Base-by-base conservation (phyloP, 306 rosid genomes). In the Pyrus bretschneideri region DNA sequence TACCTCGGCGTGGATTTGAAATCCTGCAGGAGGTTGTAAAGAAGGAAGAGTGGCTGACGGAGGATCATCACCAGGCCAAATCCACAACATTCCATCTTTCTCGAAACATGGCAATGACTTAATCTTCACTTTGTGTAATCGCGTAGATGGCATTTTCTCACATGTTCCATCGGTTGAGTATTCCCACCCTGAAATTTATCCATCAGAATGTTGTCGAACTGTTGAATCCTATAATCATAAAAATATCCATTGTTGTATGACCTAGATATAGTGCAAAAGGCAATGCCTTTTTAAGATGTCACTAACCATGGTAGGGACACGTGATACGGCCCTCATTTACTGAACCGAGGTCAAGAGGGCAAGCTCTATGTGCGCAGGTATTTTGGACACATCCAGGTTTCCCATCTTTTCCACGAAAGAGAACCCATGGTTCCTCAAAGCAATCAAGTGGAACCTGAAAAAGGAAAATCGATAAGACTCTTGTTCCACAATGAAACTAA, bases 361-460 rank as follows among this genome's bases (percentile, higher is more conserved):
- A 96, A 21, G 99, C 98, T 83, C 99, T 83, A 75, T 96, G 99
- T 19, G 99, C 99, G 77, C 99, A 93, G 3, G 99, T 96, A 83
- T 96, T 96, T 84, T 82, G 93, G 4, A 93, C 97, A 57, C 99
- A 96, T 78, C 99, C 99, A 23, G 98, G 96, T 64, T 87, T 86
- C 58, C 99, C 94, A 60, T 93, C 96, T 88, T 91, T 89, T 67
- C 98, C 99, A 40, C 97, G 91, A 74, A 96, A 93, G 83, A 96
- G 73, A 80, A 96, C 98, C 99, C 99, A 93, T 12, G 91, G 93
- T 83, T 93, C 90, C 85, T 93, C 99, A 70, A 96, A 96, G 76
- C 93, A 89, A 72, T 93, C 98, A 72, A 96, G 85, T 44, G 98
- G 99, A 40, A 91, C 72, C 99, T 96, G 96, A 76, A 87, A 89